Evolutionary conservation across 2,329 filamentous ascomycete species (phyloP).

Genomic region (Colletotrichum godetiae): DNA sequence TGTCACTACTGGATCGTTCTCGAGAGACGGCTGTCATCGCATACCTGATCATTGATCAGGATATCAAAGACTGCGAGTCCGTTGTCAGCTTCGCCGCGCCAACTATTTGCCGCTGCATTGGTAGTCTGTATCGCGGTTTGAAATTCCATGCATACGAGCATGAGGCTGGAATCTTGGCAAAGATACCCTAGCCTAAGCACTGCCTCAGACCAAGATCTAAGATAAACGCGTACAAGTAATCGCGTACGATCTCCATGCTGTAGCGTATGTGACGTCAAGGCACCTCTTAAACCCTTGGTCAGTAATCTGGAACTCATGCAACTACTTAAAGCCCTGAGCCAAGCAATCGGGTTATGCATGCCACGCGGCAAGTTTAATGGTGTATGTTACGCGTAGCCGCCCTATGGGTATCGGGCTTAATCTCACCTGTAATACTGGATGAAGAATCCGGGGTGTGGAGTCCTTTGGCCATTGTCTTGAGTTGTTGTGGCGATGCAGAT

Average conservation of each 20-base stretch:
- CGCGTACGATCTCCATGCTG: neutral
- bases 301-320: neutral
- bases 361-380: neutral
- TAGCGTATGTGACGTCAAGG: neutral
- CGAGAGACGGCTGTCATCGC: too few relatives aligned
- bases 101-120: too few relatives aligned
- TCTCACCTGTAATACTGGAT: neutral
- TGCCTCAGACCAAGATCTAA: neutral
- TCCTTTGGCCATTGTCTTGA: neutral
- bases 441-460: neutral
- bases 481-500: neutral
- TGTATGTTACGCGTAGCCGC: neutral
- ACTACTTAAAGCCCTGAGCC: neutral
- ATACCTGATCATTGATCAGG: too few relatives aligned
- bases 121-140: neutral
- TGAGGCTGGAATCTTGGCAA: neutral
- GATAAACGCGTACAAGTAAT: neutral
- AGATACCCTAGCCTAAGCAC: neutral
- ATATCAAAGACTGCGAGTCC: neutral
- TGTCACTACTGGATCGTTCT: too few relatives aligned
- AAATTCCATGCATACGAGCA: neutral
- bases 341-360: neutral
- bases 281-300: neutral
- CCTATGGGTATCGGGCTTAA: neutral
- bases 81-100: neutral